A percentile compares a stretch with the other conserved stretches of the same genome.
Conservation (phyloP, 257 asterid species). For the Solanum ossicruentum region DNA sequence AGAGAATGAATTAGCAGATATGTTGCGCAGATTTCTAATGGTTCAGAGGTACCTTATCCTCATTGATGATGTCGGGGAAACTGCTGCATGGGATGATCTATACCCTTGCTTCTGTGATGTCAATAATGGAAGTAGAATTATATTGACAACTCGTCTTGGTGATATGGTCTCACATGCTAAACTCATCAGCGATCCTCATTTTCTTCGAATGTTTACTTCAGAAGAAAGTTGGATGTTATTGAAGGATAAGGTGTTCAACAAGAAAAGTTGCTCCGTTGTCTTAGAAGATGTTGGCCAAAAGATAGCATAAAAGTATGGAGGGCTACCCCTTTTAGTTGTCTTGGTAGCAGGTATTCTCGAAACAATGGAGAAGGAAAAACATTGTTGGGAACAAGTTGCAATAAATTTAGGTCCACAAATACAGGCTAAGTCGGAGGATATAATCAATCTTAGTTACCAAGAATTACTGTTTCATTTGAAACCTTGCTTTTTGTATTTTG, state of each 20-base stretch:
- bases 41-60: too few species aligned
- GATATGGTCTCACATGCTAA: background rate
- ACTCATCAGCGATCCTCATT: background rate
- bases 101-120: background rate
- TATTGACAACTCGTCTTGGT: background rate
- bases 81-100: slow-evolving; percentile 3
- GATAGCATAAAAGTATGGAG: too few species aligned
- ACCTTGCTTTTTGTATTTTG: background rate
- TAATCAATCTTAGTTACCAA: background rate
- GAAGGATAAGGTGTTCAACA: background rate
- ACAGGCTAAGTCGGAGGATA: background rate
- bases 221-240: slow-evolving; percentile 20
- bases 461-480: background rate
- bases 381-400: too few species aligned
- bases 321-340: background rate
- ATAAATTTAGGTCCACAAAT: background rate
- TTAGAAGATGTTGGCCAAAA: background rate
- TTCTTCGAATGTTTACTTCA: background rate
- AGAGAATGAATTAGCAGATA: too few species aligned
- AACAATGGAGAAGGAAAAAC: background rate
- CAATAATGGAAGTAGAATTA: slow-evolving; percentile 16
- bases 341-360: background rate
- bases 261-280: background rate
- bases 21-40: too few species aligned
- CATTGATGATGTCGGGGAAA: too few species aligned